A percentile compares a stretch with the other conserved stretches of the same genome.
phyloP scores from a whole-genome alignment of 306 rosid species.

The Luffa aegyptiaca region DNA sequence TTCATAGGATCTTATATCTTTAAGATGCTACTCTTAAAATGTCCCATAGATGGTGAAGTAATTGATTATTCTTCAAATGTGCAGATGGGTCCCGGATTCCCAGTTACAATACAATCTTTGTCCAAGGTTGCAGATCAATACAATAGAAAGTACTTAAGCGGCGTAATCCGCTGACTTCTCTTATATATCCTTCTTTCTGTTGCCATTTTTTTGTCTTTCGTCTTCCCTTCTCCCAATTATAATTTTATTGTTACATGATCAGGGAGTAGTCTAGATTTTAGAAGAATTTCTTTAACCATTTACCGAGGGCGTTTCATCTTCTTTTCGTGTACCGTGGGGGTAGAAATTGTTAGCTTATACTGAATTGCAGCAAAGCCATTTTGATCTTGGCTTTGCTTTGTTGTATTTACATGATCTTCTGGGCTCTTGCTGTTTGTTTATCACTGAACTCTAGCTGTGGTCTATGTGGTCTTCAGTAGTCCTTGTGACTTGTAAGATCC shows the following conservation, averaged over 20 bases:
- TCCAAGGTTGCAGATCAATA: constrained; percentile 89
- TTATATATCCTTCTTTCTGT: not conserved
- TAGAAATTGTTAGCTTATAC: not conserved
- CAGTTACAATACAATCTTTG: constrained; percentile 75
- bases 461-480: not conserved
- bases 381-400: constrained; percentile 2
- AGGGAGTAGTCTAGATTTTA: not conserved
- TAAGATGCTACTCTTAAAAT: not conserved
- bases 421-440: not conserved
- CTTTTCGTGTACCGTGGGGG: not conserved
- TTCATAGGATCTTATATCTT: not conserved
- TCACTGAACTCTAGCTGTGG: not conserved
- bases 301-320: not conserved
- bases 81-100: constrained; percentile 92
- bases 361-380: not conserved
- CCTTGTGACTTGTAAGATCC: not conserved
- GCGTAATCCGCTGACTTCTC: constrained; percentile 11
- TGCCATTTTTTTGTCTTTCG: not conserved
- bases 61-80: constrained; percentile 9
- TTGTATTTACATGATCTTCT: constrained; percentile 1
- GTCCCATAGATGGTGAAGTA: constrained; percentile 5
- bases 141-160: constrained; percentile 48
- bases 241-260: not conserved
- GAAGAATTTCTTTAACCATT: not conserved
- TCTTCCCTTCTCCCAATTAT: not conserved